These are phyloP conservation scores for Stentor roeselii DNA, from an alignment of 73 alveolate genomes.

Conservation along the genomic window DNA sequence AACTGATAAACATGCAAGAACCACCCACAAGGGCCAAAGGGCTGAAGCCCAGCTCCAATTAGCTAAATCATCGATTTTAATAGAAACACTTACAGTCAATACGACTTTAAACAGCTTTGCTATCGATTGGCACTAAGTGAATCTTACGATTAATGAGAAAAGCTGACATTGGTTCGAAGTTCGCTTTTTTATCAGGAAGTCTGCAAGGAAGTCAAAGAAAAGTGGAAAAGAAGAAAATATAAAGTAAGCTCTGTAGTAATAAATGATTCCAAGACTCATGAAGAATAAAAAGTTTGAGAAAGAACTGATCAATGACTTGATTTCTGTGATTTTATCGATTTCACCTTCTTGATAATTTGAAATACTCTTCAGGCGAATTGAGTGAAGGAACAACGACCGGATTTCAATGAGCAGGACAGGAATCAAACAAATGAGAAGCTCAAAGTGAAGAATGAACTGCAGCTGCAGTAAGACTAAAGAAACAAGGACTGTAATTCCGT, in stretches of 20 bases:
- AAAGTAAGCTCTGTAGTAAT: background rate
- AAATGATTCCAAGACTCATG: too few species aligned
- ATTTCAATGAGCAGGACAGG: background rate
- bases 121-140: background rate
- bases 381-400: background rate
- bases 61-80: background rate
- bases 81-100: background rate
- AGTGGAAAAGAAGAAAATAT: background rate
- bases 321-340: background rate
- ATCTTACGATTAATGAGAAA: background rate
- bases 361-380: background rate
- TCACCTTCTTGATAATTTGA: background rate
- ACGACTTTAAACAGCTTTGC: background rate
- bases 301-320: background rate
- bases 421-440: background rate
- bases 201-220: background rate
- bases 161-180: constrained; percentile 3
- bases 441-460: background rate
- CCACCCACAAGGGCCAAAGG: constrained; percentile 13
- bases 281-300: too few species aligned
- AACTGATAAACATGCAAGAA: background rate
- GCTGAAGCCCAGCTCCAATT: background rate
- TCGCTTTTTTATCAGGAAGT: too few species aligned
- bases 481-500: background rate
- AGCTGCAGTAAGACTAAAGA: background rate